Conservation (phyloP, 805 yeast genomes). For the Saturnispora mendoncae region DNA sequence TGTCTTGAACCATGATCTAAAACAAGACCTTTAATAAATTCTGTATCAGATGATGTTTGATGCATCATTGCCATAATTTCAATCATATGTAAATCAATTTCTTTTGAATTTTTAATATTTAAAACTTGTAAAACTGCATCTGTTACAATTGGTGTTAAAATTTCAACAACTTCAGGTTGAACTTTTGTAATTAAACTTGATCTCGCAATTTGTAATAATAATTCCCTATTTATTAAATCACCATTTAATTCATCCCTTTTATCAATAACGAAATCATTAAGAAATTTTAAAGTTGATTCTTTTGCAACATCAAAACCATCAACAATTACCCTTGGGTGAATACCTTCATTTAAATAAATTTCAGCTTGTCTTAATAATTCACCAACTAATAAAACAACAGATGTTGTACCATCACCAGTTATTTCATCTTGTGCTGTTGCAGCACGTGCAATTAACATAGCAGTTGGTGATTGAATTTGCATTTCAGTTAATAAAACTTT, state of each 20-base stretch:
- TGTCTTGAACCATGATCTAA: slow-evolving; percentile 98
- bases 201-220: slow-evolving; percentile 84
- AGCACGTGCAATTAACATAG: slow-evolving; percentile 89
- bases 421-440: slow-evolving; percentile 98
- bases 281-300: slow-evolving; percentile 57
- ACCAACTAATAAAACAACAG: slow-evolving; percentile 90
- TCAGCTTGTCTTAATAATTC: slow-evolving; percentile 92
- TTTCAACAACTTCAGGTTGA: slow-evolving; percentile 62
- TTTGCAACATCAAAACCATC: slow-evolving; percentile 94
- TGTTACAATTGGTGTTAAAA: slow-evolving; percentile 87
- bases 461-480: slow-evolving; percentile 93
- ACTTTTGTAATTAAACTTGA: slow-evolving; percentile 86
- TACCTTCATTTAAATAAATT: slow-evolving; percentile 83
- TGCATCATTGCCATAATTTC: slow-evolving; percentile 99
- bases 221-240: slow-evolving; percentile 63
- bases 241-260: slow-evolving; percentile 27
- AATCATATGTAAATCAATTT: slow-evolving; percentile 88
- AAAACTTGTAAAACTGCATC: slow-evolving; percentile 86
- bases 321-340: slow-evolving; percentile 88
- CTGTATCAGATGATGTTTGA: slow-evolving; percentile 74
- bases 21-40: slow-evolving; percentile 79
- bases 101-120: slow-evolving; percentile 29
- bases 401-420: slow-evolving; percentile 98
- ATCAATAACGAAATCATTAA: slow-evolving; percentile 55
- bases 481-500: slow-evolving; percentile 87